A percentile compares a stretch with the other conserved stretches of the same genome.
Evolutionary conservation across 768 basidiomycete species (phyloP).

Genomic region (Suillus subluteus): DNA sequence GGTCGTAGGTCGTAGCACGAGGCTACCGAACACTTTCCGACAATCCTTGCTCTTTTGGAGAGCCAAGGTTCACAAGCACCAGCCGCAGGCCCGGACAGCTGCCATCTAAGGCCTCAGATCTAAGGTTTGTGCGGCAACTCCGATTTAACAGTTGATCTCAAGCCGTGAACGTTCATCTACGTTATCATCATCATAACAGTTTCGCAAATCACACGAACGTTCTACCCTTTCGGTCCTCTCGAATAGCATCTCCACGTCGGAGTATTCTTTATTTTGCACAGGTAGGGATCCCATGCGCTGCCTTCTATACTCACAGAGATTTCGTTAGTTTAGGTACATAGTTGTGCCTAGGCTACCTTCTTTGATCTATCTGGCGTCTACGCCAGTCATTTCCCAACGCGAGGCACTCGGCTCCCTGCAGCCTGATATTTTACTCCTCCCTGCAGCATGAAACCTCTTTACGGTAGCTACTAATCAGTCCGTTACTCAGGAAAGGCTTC

Average conservation of each 20-base stretch:
- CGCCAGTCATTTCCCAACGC: constrained; percentile 1
- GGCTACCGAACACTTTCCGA: constrained; percentile 15
- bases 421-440: constrained; percentile 15
- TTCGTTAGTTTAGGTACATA: constrained; percentile 6
- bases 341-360: not conserved
- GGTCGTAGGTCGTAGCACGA: constrained; percentile 33
- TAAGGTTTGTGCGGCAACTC: constrained; percentile 36
- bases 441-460: constrained; percentile 19
- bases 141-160: constrained; percentile 32
- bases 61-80: constrained; percentile 5
- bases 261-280: constrained; percentile 33
- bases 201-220: constrained; percentile 3
- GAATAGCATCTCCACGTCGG: constrained; percentile 22
- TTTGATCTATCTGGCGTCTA: not conserved
- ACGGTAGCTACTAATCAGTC: constrained; percentile 13
- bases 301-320: constrained; percentile 34
- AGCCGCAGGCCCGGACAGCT: not conserved
- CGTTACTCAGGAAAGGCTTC: constrained; percentile 8
- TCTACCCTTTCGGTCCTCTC: constrained; percentile 4
- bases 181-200: constrained; percentile 3
- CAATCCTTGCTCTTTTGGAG: constrained; percentile 10
- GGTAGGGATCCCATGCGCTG: constrained; percentile 16
- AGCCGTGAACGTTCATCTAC: constrained; percentile 1
- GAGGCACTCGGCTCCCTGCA: constrained; percentile 11
- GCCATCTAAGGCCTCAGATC: constrained; percentile 22